These are phyloP conservation scores for Boletus rufocinnamomeus DNA, from an alignment of 768 basidiomycete species.

Conservation along the genomic window DNA sequence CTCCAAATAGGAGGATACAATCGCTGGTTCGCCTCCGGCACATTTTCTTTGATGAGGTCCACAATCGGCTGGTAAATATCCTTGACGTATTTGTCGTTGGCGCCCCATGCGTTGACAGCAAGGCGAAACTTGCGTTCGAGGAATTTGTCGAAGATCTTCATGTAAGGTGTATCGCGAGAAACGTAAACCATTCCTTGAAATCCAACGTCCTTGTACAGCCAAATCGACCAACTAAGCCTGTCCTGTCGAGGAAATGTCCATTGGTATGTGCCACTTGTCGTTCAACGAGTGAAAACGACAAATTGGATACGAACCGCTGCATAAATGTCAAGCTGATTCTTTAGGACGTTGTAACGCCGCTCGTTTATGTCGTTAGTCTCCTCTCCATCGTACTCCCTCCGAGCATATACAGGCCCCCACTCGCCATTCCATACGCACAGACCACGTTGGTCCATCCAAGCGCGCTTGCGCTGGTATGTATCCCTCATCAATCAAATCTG, in stretches of 20 bases:
- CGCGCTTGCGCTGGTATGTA: neutral
- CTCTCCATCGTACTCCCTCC: neutral
- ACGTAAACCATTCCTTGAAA: slow-evolving; percentile 42
- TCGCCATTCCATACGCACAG: neutral
- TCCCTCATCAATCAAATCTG: too few relatives aligned
- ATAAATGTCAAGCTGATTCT: neutral
- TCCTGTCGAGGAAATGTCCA: neutral
- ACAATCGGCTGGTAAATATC: too few relatives aligned
- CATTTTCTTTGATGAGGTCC: too few relatives aligned
- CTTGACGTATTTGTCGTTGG: too few relatives aligned
- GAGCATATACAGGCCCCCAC: neutral
- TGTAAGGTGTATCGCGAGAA: slow-evolving; percentile 27
- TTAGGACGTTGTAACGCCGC: too few relatives aligned
- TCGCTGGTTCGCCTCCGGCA: too few relatives aligned
- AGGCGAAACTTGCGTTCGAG: too few relatives aligned
- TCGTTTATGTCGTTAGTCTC: neutral
- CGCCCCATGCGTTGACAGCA: too few relatives aligned
- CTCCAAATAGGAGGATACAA: slow-evolving; percentile 20
- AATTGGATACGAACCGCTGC: neutral
- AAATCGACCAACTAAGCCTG: too few relatives aligned
- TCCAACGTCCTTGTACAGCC: neutral
- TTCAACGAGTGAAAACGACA: neutral
- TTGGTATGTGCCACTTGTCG: neutral
- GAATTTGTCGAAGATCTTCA: too few relatives aligned
- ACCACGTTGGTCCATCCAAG: neutral